Evolutionary conservation across 2,329 filamentous ascomycete genomes (phyloP).

Genomic region (Xylaria sp.): DNA sequence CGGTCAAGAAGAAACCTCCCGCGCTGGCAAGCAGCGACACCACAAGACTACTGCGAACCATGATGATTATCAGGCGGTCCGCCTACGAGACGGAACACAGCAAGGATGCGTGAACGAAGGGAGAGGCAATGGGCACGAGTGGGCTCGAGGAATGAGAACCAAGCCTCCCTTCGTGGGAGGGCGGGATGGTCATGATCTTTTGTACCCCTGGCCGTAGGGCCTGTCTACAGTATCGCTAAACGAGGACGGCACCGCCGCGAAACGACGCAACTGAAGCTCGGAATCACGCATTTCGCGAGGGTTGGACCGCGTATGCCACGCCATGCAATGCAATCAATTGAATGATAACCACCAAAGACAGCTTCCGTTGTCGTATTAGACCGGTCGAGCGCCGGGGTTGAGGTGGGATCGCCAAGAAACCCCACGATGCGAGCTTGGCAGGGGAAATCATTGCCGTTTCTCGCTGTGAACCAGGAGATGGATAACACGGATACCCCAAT

Average conservation of each 20-base stretch:
- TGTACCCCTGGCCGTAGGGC: slow-evolving; percentile 19
- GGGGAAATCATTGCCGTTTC: slow-evolving; percentile 27
- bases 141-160: slow-evolving; percentile 22
- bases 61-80: slow-evolving; percentile 35
- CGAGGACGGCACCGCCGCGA: slow-evolving; percentile 13
- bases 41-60: slow-evolving; percentile 46
- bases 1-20: slow-evolving; percentile 40
- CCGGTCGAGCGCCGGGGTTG: slow-evolving; percentile 19
- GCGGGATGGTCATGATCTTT: slow-evolving; percentile 29
- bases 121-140: slow-evolving; percentile 16
- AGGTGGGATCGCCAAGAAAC: slow-evolving; percentile 35
- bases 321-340: slow-evolving; percentile 14
- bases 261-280: slow-evolving; percentile 36
- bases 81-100: slow-evolving; percentile 26
- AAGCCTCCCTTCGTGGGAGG: not conserved
- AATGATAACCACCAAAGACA: slow-evolving; percentile 28
- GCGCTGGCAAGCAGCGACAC: slow-evolving; percentile 46
- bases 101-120: slow-evolving; percentile 30
- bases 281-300: slow-evolving; percentile 30
- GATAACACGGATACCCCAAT: slow-evolving; percentile 18
- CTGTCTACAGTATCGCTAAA: slow-evolving; percentile 2
- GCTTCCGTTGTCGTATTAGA: slow-evolving; percentile 38
- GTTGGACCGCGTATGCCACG: slow-evolving; percentile 14
- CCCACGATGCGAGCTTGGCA: slow-evolving; percentile 38
- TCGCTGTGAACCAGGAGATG: slow-evolving; percentile 16